These are phyloP conservation scores for Hypoxylon sp. DNA, from an alignment of 2,329 filamentous ascomycete genomes.

Conservation along the genomic window DNA sequence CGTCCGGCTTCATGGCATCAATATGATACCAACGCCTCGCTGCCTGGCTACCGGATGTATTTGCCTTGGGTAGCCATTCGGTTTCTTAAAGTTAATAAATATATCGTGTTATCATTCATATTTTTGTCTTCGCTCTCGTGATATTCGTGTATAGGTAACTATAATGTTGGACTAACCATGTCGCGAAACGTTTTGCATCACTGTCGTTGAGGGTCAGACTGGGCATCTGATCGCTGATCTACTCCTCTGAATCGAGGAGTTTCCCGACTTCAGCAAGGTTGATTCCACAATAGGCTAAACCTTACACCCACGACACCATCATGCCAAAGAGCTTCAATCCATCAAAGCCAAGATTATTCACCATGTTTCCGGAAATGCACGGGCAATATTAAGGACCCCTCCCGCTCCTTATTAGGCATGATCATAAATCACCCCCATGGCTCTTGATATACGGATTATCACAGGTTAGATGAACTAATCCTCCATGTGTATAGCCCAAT, in stretches of 20 bases:
- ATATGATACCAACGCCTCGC: neutral
- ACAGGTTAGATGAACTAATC: too few relatives aligned
- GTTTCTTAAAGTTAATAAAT: too few relatives aligned
- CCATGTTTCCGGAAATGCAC: conserved; percentile 2
- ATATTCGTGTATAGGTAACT: too few relatives aligned
- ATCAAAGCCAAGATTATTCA: conserved; percentile 1
- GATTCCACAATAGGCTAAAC: neutral
- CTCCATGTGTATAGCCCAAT: too few relatives aligned
- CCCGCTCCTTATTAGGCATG: neutral
- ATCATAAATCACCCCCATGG: conserved; percentile 6
- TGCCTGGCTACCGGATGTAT: too few relatives aligned
- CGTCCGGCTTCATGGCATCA: neutral
- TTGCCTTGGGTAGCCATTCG: too few relatives aligned
- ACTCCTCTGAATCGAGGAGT: conserved; percentile 5
- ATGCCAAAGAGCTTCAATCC: conserved; percentile 3
- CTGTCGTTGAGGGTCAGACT: conserved; percentile 6
- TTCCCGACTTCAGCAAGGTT: conserved; percentile 3
- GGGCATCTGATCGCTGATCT: conserved; percentile 9
- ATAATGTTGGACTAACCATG: neutral
- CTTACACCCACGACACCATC: conserved; percentile 4
- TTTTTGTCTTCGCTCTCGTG: too few relatives aligned
- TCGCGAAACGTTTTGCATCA: conserved; percentile 10
- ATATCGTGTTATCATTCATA: too few relatives aligned
- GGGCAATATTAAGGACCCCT: neutral
- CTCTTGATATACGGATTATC: too few relatives aligned